Percentiles rank a stretch among this genome's conserved stretches.
Evolutionary conservation across 2,329 filamentous ascomycete species (phyloP).

Genomic region (Cladosporium sp.): DNA sequence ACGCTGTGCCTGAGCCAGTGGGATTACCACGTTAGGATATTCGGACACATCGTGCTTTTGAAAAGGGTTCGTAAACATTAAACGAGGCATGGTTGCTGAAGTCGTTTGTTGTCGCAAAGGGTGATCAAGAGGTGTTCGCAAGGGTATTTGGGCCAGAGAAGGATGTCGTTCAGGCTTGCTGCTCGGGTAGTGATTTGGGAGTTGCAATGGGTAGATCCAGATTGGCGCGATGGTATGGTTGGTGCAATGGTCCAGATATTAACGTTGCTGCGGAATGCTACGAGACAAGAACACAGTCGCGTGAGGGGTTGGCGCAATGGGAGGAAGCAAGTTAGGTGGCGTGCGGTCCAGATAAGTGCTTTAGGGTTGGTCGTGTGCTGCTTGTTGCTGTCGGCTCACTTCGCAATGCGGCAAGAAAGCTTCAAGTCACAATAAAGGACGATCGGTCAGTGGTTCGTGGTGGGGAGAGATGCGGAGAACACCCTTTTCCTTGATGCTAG

Average conservation of each 20-base stretch:
- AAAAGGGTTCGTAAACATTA: conserved; percentile 51
- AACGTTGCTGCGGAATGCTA: conserved; percentile 13
- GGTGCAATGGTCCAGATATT: conserved; percentile 13
- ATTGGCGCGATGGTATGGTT: not conserved
- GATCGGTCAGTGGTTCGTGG: conserved; percentile 16
- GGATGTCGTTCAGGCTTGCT: not conserved
- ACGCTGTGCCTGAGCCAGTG: conserved; percentile 49
- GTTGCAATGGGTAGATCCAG: not conserved
- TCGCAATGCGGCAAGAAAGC: conserved; percentile 7
- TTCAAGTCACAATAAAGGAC: conserved; percentile 17
- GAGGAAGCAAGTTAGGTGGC: not conserved
- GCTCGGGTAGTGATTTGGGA: not conserved
- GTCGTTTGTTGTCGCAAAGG: conserved; percentile 14
- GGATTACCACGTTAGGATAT: conserved; percentile 54
- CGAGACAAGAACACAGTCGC: conserved; percentile 4
- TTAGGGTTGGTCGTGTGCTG: not conserved
- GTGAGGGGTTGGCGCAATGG: conserved; percentile 20
- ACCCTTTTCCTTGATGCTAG: conserved; percentile 21
- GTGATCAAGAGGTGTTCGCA: not conserved
- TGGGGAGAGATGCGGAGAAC: conserved; percentile 5
- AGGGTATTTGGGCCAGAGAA: not conserved
- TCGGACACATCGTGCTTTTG: conserved; percentile 53
- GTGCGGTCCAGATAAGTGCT: conserved; percentile 10
- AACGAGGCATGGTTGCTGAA: conserved; percentile 16
- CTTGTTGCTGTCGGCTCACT: conserved; percentile 12